phyloP scores from a whole-genome alignment of 352 stramenopile species.

The Peronospora tabacina region DNA sequence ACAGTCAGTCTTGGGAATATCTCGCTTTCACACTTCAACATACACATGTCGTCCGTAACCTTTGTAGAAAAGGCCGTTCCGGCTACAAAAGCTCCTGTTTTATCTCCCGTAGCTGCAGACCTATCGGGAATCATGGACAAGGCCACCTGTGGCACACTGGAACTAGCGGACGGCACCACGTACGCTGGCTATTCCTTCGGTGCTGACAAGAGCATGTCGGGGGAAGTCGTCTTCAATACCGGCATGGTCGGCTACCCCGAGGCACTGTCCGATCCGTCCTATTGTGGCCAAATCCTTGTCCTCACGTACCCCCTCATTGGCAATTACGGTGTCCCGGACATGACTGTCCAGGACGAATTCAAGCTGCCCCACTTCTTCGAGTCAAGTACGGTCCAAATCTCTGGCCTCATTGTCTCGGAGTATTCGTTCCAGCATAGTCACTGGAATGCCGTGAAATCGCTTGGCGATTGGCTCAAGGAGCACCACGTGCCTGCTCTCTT shows the following conservation, averaged over 20 bases:
- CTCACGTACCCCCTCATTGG: slow-evolving; percentile 96
- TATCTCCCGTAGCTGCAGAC: slow-evolving; percentile 41
- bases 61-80: slow-evolving; percentile 22
- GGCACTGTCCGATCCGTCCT: slow-evolving; percentile 96
- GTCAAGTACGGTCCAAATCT: slow-evolving; percentile 92
- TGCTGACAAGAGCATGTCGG: slow-evolving; percentile 76
- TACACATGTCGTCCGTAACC: slow-evolving; percentile 31
- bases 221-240: slow-evolving; percentile 98
- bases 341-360: slow-evolving; percentile 85
- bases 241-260: slow-evolving; percentile 99
- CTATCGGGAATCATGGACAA: slow-evolving; percentile 29
- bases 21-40: slow-evolving; percentile 8
- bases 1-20: slow-evolving; percentile 11
- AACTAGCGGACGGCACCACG: slow-evolving; percentile 79
- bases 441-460: slow-evolving; percentile 88
- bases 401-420: slow-evolving; percentile 94
- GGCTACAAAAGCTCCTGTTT: slow-evolving; percentile 10
- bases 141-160: slow-evolving; percentile 47
- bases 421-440: slow-evolving; percentile 96
- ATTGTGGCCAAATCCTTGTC: slow-evolving; percentile 94
- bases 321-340: slow-evolving; percentile 96
- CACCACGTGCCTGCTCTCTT: slow-evolving; percentile 93
- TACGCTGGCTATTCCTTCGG: slow-evolving; percentile 90
- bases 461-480: slow-evolving; percentile 82
- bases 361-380: slow-evolving; percentile 95